These are phyloP conservation scores for Pythium aphanidermatum DNA, from an alignment of 352 stramenopile species.

Conservation along the genomic window DNA sequence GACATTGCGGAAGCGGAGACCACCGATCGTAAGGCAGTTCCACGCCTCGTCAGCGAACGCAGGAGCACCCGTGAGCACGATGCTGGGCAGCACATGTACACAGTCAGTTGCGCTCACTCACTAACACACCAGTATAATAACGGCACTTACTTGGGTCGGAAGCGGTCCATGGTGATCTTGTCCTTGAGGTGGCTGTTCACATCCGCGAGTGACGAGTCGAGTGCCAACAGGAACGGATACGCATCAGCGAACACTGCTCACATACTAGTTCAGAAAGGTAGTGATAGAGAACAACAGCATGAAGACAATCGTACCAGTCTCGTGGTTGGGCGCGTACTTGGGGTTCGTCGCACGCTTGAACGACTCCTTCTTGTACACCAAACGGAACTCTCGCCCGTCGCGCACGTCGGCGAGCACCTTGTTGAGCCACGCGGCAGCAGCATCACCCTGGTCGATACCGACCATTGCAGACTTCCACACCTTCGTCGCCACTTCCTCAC, in stretches of 20 bases:
- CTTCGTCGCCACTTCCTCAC: conserved; percentile 28
- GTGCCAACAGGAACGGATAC: conserved; percentile 66
- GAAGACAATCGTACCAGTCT: conserved; percentile 24
- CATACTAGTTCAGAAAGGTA: background rate
- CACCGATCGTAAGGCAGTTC: conserved; percentile 53
- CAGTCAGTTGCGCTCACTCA: no score
- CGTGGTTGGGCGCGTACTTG: conserved; percentile 54
- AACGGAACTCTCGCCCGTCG: conserved; percentile 31
- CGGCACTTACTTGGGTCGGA: conserved; percentile 76
- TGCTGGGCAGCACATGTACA: conserved; percentile 33
- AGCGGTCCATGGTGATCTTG: conserved; percentile 68
- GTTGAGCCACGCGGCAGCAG: conserved; percentile 55
- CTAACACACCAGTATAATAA: no score
- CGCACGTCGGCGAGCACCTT: conserved; percentile 36
- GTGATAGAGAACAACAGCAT: background rate
- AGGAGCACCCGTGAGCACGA: conserved; percentile 58
- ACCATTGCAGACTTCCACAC: conserved; percentile 59
- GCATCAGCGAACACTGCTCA: conserved; percentile 61
- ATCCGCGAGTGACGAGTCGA: conserved; percentile 49
- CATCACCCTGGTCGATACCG: conserved; percentile 57
- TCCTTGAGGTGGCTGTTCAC: conserved; percentile 52
- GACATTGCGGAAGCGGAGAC: conserved; percentile 59
- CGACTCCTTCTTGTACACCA: conserved; percentile 55
- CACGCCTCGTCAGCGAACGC: conserved; percentile 74
- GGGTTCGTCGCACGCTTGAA: conserved; percentile 44